These are phyloP conservation scores for Canariomyces notabilis DNA, from an alignment of 2,329 filamentous ascomycete genomes.

Conservation along the genomic window DNA sequence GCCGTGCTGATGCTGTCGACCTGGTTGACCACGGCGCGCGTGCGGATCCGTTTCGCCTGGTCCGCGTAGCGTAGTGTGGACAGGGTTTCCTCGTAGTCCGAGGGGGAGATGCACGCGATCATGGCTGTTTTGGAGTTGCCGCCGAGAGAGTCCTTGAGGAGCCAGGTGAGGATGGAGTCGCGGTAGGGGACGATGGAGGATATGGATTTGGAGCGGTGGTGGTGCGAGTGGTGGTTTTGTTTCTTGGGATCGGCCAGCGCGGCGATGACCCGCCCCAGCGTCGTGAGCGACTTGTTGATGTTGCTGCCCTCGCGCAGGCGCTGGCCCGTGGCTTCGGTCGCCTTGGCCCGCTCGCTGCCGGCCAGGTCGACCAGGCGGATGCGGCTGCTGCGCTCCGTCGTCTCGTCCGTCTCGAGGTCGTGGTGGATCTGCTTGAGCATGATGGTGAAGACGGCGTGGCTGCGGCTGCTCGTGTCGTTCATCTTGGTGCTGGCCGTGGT, in stretches of 20 bases:
- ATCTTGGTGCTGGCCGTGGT: constrained; percentile 95
- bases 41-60: constrained; percentile 95
- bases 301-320: constrained; percentile 91
- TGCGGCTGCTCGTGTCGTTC: constrained; percentile 97
- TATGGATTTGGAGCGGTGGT: constrained; percentile 37
- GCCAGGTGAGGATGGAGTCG: constrained; percentile 77
- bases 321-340: constrained; percentile 88
- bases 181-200: constrained; percentile 73
- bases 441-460: constrained; percentile 96
- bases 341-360: constrained; percentile 89
- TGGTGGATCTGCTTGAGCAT: constrained; percentile 98
- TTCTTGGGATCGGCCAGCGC: constrained; percentile 76
- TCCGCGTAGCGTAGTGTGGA: constrained; percentile 95
- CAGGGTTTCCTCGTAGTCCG: constrained; percentile 95
- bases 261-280: constrained; percentile 90
- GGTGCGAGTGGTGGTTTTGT: constrained; percentile 38
- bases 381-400: constrained; percentile 86
- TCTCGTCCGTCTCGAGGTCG: constrained; percentile 95
- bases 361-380: constrained; percentile 94
- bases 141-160: constrained; percentile 90
- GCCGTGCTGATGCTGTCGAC: constrained; percentile 71
- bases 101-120: constrained; percentile 95
- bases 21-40: constrained; percentile 90
- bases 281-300: constrained; percentile 98
- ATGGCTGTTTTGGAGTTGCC: constrained; percentile 98